Evolutionary conservation across 2,329 filamentous ascomycete species (phyloP), one percentile per base, ranked within the genome.

Genomic region (Trichoderma pleuroti): DNA sequence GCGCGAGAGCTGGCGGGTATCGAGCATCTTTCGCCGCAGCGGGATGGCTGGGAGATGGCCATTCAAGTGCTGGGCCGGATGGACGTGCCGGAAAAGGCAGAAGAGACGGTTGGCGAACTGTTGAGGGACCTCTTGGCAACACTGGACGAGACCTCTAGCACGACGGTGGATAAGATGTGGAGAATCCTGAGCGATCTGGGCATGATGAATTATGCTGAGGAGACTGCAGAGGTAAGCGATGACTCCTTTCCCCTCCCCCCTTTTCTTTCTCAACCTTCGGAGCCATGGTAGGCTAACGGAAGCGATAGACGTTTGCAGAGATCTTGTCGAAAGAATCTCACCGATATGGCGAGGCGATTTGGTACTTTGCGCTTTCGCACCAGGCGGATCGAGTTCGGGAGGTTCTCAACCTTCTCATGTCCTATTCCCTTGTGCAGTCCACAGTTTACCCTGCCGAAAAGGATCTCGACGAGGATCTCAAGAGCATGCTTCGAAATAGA

Each of bases 291-390:
- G 18, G 24, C 67, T 70, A 30, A 63, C 24, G 67, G 56, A 9
- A 69, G 78, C 82, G 72, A 83, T 76, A 97, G 93, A 90, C 91
- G 74, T 98, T 93, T 78, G 95, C 94, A 70, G 91, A 97, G 74
- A 86, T 90, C 61, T 86, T 97, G 49, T 88, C 90, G 12, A 86
- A 90, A 72, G 87, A 89, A 54, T 91, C 92, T 0, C 88, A 93
- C 75, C 88, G 91, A 68, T 98, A 95, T 75, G 95, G 95, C 68
- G 90, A 95, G 74, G 93, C 93, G 1, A 86, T 98, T 24, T 91
- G 96, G 82, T 98, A 97, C 83, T 98, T 96, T 79, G 92, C 95
- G 28, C 88, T 97, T 14, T 92, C 94, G 4, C 94, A 97, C 77
- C 89, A 91, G 30, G 84, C 89, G 2, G 85, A 87, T 73, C 97